Conservation (phyloP, 805 yeast species). For the Myxozyma geophila region DNA sequence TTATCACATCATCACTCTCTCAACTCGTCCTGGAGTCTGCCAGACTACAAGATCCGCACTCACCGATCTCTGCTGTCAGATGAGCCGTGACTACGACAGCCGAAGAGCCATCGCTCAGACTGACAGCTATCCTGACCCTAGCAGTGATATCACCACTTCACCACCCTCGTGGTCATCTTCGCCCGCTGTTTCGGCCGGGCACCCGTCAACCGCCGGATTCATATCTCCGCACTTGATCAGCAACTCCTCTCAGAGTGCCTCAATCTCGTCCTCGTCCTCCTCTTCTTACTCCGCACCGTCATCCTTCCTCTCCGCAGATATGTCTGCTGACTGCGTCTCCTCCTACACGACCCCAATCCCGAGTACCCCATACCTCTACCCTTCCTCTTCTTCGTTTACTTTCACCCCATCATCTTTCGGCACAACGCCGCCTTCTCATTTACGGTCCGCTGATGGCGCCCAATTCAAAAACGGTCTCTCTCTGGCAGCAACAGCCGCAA, state of each 20-base stretch:
- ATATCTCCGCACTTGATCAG: neutral
- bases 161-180: too few species aligned
- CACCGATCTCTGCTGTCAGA: too few species aligned
- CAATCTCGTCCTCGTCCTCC: neutral
- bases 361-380: neutral
- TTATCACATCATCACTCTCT: too few species aligned
- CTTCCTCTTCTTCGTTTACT: neutral
- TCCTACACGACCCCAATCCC: neutral
- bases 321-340: neutral
- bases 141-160: too few species aligned
- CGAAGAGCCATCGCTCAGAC: too few species aligned
- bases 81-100: too few species aligned
- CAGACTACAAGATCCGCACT: too few species aligned
- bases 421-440: neutral
- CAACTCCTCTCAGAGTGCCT: neutral
- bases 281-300: constrained; percentile 3
- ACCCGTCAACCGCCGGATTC: too few species aligned
- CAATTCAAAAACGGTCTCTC: neutral
- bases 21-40: too few species aligned
- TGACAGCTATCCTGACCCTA: too few species aligned
- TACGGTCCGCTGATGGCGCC: neutral
- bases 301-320: neutral
- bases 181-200: too few species aligned
- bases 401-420: neutral
- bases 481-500: neutral